A percentile compares a stretch with the other conserved stretches of the same genome.
phyloP scores from a whole-genome alignment of 129 eudicot genomes.

The Heracleum sosnowskyi region DNA sequence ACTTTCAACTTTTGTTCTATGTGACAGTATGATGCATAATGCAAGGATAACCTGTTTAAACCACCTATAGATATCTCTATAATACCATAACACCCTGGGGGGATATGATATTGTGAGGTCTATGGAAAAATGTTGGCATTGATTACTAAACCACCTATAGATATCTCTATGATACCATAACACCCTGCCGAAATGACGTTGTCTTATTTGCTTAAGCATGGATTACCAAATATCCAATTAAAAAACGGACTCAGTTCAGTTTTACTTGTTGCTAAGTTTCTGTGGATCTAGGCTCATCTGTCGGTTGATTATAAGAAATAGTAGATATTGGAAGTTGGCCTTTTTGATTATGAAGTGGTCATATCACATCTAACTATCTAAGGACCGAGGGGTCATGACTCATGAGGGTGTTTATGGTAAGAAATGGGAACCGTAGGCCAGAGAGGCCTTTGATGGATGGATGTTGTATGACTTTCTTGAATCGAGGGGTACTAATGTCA shows the following conservation, averaged over 20 bases:
- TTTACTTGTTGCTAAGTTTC: neutral
- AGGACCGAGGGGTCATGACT: neutral
- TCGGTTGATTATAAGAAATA: neutral
- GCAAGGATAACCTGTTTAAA: neutral
- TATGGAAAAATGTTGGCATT: neutral
- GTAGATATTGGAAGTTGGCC: neutral
- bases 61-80: neutral
- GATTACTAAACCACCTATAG: no score
- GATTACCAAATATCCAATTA: neutral
- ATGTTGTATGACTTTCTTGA: neutral
- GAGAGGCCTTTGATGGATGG: neutral
- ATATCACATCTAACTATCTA: neutral
- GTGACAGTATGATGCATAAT: neutral
- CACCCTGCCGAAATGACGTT: neutral
- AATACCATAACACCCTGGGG: neutral
- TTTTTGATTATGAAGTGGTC: neutral
- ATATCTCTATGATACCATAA: no score
- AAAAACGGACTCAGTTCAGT: neutral
- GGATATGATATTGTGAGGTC: neutral
- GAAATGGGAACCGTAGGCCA: neutral
- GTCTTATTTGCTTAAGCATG: neutral
- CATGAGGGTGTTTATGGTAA: neutral
- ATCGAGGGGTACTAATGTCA: neutral
- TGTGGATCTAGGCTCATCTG: neutral
- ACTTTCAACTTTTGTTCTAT: neutral